These are phyloP conservation scores for Backusella morwellensis DNA, from an alignment of 192 early-diverging fungal species.

Conservation along the genomic window DNA sequence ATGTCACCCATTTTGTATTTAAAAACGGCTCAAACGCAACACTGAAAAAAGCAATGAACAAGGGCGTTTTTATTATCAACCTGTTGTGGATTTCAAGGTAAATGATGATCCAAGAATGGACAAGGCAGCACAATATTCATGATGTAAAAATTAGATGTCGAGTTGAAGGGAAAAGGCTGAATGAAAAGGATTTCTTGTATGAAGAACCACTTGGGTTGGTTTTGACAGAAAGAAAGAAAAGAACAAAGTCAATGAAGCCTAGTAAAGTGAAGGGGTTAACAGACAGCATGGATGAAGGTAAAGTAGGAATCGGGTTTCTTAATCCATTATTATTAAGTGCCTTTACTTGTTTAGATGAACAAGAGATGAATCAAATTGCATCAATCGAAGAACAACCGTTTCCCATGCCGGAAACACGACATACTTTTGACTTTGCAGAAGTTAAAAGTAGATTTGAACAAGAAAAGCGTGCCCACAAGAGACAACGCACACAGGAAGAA, in stretches of 20 bases:
- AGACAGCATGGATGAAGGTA: not conserved
- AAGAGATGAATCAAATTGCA: not conserved
- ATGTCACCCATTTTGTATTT: constrained; percentile 29
- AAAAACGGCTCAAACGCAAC: constrained; percentile 33
- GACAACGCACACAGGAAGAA: not conserved
- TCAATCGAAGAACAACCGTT: not conserved
- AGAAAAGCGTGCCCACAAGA: not conserved
- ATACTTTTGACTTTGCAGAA: not conserved
- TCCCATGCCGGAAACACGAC: not conserved
- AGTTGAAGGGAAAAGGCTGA: not conserved
- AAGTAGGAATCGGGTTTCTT: not conserved
- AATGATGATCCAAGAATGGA: not conserved
- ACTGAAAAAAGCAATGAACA: constrained; percentile 24
- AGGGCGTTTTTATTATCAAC: constrained; percentile 23
- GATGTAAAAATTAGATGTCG: constrained; percentile 10
- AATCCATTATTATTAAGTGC: not conserved
- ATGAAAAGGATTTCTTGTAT: constrained; percentile 23
- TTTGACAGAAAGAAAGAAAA: not conserved
- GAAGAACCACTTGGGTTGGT: constrained; percentile 14
- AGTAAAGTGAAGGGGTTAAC: constrained; percentile 23
- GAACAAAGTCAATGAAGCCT: constrained; percentile 37
- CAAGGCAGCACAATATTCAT: not conserved
- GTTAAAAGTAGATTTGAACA: not conserved
- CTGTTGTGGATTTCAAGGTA: constrained; percentile 32
- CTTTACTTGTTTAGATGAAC: not conserved